These are phyloP conservation scores for Mrakia blollopis DNA, from an alignment of 768 basidiomycete genomes.

Conservation along the genomic window DNA sequence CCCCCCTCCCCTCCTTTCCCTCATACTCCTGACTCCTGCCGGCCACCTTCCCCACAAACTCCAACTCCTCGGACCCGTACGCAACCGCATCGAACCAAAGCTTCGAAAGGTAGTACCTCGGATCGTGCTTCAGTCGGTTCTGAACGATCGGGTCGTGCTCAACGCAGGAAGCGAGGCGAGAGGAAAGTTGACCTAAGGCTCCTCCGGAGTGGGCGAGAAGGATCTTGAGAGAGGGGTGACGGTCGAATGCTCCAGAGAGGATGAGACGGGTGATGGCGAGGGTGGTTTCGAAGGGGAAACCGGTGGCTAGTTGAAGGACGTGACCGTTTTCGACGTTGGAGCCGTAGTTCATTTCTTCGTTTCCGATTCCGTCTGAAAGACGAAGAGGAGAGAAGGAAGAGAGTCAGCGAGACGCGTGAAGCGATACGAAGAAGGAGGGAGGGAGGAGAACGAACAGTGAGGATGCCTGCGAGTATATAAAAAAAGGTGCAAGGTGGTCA, in stretches of 20 bases:
- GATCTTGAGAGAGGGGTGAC: constrained; percentile 66
- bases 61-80: constrained; percentile 78
- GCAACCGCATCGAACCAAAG: constrained; percentile 80
- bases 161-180: constrained; percentile 77
- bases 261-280: constrained; percentile 74
- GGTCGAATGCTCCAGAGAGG: constrained; percentile 72
- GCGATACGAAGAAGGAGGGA: not conserved
- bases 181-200: constrained; percentile 66
- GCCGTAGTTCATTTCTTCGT: constrained; percentile 41
- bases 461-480: constrained; percentile 33
- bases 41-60: constrained; percentile 67
- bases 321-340: constrained; percentile 64
- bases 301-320: constrained; percentile 72
- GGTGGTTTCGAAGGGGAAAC: constrained; percentile 88
- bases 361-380: constrained; percentile 49
- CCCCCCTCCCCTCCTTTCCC: constrained; percentile 23
- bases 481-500: not conserved
- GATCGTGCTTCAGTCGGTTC: constrained; percentile 69
- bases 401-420: too few relatives aligned
- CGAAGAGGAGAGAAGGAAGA: not conserved
- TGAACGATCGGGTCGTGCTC: constrained; percentile 77
- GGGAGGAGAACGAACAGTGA: constrained; percentile 59
- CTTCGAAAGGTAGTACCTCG: too few relatives aligned
- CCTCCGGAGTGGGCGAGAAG: constrained; percentile 85
- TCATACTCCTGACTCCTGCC: constrained; percentile 56